Evolutionary conservation across 2,329 filamentous ascomycete genomes (phyloP).

Genomic region (Periconia digitata): DNA sequence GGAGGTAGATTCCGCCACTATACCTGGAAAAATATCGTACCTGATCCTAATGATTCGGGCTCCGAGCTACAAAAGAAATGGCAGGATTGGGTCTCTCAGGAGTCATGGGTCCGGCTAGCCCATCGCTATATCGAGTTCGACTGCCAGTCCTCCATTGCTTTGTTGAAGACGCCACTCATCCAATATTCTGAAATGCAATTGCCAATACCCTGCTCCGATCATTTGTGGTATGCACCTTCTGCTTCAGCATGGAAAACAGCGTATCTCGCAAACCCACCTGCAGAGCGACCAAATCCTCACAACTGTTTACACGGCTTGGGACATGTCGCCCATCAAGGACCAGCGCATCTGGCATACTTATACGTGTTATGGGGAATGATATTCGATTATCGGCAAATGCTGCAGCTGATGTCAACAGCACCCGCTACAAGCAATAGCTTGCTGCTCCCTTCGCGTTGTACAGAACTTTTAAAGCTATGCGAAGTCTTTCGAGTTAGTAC

Average conservation of each 20-base stretch:
- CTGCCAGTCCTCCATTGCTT: slow-evolving; percentile 66
- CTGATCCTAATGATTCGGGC: slow-evolving; percentile 58
- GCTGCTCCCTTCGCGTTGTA: slow-evolving; percentile 41
- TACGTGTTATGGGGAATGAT: slow-evolving; percentile 68
- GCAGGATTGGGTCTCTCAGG: slow-evolving; percentile 64
- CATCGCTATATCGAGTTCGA: slow-evolving; percentile 68
- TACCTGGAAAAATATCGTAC: slow-evolving; percentile 55
- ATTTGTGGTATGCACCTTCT: slow-evolving; percentile 66
- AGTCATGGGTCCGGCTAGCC: slow-evolving; percentile 69
- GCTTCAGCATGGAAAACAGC: slow-evolving; percentile 66
- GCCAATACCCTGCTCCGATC: slow-evolving; percentile 63
- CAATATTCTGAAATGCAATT: slow-evolving; percentile 70
- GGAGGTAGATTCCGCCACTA: slow-evolving; percentile 62
- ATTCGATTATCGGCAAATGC: slow-evolving; percentile 66
- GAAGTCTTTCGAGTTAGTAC: slow-evolving; percentile 55
- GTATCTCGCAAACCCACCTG: slow-evolving; percentile 49
- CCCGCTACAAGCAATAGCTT: slow-evolving; percentile 40
- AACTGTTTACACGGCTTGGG: slow-evolving; percentile 33
- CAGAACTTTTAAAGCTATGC: slow-evolving; percentile 64
- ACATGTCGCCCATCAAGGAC: slow-evolving; percentile 20
- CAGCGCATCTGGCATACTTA: slow-evolving; percentile 60
- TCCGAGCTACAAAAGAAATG: slow-evolving; percentile 64
- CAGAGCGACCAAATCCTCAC: slow-evolving; percentile 27
- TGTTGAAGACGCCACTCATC: slow-evolving; percentile 65
- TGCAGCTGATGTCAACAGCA: slow-evolving; percentile 56